Percentiles rank a stretch among this genome's conserved stretches.
Conservation (phyloP, 768 basidiomycete species). For the Dioszegia crocea region DNA sequence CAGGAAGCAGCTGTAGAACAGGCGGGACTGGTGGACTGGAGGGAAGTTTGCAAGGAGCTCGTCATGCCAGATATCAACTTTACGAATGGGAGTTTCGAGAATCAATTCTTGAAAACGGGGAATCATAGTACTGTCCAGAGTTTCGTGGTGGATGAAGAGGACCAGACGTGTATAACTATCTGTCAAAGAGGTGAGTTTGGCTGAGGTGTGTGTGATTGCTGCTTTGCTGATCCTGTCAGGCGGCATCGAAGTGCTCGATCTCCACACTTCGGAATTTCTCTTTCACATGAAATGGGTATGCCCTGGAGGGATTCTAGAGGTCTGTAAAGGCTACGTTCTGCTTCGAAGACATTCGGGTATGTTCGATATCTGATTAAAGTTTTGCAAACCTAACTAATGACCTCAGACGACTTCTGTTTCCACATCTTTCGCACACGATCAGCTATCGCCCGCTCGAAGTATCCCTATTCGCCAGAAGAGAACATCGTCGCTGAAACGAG, state of each 20-base stretch:
- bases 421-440: not conserved
- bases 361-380: too few relatives aligned
- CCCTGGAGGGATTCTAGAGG: not conserved
- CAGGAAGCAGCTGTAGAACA: too few relatives aligned
- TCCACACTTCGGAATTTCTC: not conserved
- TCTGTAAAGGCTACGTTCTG: not conserved
- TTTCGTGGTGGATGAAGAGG: not conserved
- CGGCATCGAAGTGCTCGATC: not conserved
- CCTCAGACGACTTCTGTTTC: not conserved
- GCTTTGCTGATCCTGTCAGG: not conserved
- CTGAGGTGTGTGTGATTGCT: too few relatives aligned
- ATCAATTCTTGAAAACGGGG: too few relatives aligned
- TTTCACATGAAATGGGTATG: not conserved
- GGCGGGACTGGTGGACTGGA: not conserved
- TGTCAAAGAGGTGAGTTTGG: too few relatives aligned
- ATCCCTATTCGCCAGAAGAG: not conserved
- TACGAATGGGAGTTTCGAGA: not conserved
- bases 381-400: too few relatives aligned
- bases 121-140: too few relatives aligned
- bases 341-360: too few relatives aligned
- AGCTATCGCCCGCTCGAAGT: not conserved
- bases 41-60: not conserved
- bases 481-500: not conserved
- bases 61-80: not conserved
- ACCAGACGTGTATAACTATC: not conserved